Evolutionary conservation across 371 early-diverging fungal genomes (phyloP).

Genomic region (Basidiobolus meristosporus): DNA sequence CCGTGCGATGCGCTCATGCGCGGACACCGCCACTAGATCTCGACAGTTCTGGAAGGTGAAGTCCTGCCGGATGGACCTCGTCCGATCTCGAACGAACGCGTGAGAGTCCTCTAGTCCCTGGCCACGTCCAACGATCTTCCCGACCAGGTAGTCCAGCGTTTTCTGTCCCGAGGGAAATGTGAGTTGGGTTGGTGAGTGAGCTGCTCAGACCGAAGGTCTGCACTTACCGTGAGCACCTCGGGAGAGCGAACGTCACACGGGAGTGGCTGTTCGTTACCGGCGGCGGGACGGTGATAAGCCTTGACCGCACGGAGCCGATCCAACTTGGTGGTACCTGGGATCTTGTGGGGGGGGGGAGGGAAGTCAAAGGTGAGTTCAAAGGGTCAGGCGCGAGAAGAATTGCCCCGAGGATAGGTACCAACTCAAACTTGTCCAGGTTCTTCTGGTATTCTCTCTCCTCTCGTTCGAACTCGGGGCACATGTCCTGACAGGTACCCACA

Average conservation of each 20-base stretch:
- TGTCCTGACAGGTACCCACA: slow-evolving; percentile 60
- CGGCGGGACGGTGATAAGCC: slow-evolving; percentile 67
- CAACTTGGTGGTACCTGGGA: too few species aligned
- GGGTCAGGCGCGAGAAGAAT: too few species aligned
- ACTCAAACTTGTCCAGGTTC: slow-evolving; percentile 47
- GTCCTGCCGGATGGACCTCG: slow-evolving; percentile 73
- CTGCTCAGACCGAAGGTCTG: not conserved
- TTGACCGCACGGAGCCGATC: slow-evolving; percentile 64
- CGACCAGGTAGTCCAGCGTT: slow-evolving; percentile 64
- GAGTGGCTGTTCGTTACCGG: slow-evolving; percentile 67
- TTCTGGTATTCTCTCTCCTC: slow-evolving; percentile 67
- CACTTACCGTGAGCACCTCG: slow-evolving; percentile 28
- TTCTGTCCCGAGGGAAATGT: slow-evolving; percentile 11
- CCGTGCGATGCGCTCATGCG: slow-evolving; percentile 73
- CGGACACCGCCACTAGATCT: slow-evolving; percentile 34
- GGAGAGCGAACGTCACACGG: slow-evolving; percentile 86
- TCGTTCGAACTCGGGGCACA: slow-evolving; percentile 82
- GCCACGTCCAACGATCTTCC: slow-evolving; percentile 28
- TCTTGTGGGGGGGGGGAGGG: too few species aligned
- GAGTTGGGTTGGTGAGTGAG: too few species aligned
- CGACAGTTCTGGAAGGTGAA: slow-evolving; percentile 70
- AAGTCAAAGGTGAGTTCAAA: too few species aligned
- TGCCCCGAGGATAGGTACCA: too few species aligned
- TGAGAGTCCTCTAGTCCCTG: slow-evolving; percentile 40
- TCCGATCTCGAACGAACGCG: slow-evolving; percentile 75